Evolutionary conservation across 2,329 filamentous ascomycete species (phyloP).

Genomic region (Amauroascus verrucosus): DNA sequence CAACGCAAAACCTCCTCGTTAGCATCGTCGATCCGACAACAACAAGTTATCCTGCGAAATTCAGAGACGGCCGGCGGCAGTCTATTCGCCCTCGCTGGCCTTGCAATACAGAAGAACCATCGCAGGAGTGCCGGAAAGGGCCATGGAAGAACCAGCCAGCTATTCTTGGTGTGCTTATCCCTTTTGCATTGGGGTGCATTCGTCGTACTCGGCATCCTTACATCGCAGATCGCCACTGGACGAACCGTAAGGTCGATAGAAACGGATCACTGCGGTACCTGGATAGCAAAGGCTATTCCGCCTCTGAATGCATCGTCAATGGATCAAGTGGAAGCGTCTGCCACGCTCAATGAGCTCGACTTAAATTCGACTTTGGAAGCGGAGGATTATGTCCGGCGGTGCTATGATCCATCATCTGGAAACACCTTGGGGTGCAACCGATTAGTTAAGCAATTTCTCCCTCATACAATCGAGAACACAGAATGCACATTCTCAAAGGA

Average conservation of each 20-base stretch:
- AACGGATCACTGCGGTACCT: slow-evolving; percentile 1
- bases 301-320: background rate
- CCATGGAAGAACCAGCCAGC: background rate
- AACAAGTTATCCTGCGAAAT: slow-evolving; percentile 5
- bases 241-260: slow-evolving; percentile 3
- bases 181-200: slow-evolving; percentile 3
- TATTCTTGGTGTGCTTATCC: background rate
- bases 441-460: background rate
- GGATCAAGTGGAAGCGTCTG: background rate
- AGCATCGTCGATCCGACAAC: background rate
- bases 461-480: background rate
- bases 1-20: background rate
- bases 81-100: background rate
- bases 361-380: slow-evolving; percentile 2
- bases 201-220: slow-evolving; percentile 5
- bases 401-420: background rate
- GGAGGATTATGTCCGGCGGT: slow-evolving; percentile 6
- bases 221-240: slow-evolving; percentile 5
- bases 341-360: slow-evolving; percentile 4
- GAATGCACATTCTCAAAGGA: slow-evolving; percentile 5
- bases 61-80: slow-evolving; percentile 2
- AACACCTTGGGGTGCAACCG: background rate
- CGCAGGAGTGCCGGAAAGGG: background rate
- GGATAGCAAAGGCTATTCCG: slow-evolving; percentile 1
- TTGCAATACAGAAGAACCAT: background rate